Evolutionary conservation across 179 eudicot genomes (phyloP).

Genomic region (Beta macrorhiza): DNA sequence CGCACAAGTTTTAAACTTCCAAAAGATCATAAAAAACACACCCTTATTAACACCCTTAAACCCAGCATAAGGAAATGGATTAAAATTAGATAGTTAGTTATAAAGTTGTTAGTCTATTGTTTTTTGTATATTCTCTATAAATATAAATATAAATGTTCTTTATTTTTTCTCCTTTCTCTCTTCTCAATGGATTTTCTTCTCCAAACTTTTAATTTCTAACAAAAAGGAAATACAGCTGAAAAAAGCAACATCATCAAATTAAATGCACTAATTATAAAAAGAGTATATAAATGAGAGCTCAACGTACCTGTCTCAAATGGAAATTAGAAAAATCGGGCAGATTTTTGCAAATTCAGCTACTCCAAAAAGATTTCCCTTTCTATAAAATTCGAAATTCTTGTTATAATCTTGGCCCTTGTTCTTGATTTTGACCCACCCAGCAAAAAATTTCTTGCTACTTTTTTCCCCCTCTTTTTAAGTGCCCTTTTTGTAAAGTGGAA

Average conservation of each 20-base stretch:
- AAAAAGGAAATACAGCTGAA: background rate
- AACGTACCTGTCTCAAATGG: constrained; percentile 13
- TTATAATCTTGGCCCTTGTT: background rate
- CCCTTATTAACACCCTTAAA: background rate
- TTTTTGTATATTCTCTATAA: no score
- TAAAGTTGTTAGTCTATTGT: no score
- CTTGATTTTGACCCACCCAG: background rate
- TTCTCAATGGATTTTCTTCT: no score
- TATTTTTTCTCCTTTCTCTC: no score
- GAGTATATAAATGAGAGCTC: background rate
- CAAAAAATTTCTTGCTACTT: background rate
- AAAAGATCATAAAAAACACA: background rate
- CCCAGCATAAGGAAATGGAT: constrained; percentile 6
- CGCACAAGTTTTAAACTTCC: background rate
- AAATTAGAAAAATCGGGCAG: background rate
- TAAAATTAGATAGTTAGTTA: no score
- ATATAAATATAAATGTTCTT: no score
- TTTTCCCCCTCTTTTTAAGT: background rate
- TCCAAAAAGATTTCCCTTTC: background rate
- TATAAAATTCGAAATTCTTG: background rate
- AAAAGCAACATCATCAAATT: background rate
- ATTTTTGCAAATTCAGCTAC: constrained; percentile 10
- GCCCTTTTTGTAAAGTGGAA: background rate
- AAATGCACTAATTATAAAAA: background rate
- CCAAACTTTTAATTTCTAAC: no score